Evolutionary conservation across 306 rosid genomes (phyloP).

Genomic region (Vicia faba): DNA sequence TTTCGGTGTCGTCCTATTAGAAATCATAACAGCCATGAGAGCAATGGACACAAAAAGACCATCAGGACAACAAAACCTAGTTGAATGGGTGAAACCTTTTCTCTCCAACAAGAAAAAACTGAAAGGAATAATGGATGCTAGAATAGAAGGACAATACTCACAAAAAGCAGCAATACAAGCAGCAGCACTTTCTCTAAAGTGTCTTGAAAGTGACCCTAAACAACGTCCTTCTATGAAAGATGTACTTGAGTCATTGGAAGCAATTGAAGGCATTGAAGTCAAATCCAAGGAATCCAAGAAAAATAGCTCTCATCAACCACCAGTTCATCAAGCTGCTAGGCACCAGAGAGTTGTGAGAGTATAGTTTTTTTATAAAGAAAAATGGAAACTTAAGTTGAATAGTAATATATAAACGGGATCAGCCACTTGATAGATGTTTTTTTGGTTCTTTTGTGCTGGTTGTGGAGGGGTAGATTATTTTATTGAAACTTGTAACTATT

Average conservation of each 20-base stretch:
- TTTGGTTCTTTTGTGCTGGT: slow-evolving; percentile 8
- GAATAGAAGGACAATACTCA: slow-evolving; percentile 77
- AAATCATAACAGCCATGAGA: slow-evolving; percentile 65
- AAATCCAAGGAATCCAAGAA: slow-evolving; percentile 47
- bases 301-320: slow-evolving; percentile 1
- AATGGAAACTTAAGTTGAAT: not conserved
- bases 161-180: slow-evolving; percentile 55
- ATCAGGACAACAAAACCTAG: slow-evolving; percentile 60
- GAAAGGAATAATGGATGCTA: slow-evolving; percentile 59
- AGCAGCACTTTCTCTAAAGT: slow-evolving; percentile 60
- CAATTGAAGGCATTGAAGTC: slow-evolving; percentile 48
- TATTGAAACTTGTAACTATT: not conserved
- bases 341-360: slow-evolving; percentile 16
- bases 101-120: slow-evolving; percentile 55
- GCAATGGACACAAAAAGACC: slow-evolving; percentile 60
- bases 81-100: slow-evolving; percentile 66
- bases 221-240: slow-evolving; percentile 83
- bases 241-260: slow-evolving; percentile 61
- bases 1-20: slow-evolving; percentile 83
- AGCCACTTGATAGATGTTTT: not conserved
- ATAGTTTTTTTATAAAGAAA: not conserved
- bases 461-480: slow-evolving; percentile 8
- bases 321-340: slow-evolving; percentile 9
- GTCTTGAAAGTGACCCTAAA: slow-evolving; percentile 64
- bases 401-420: not conserved